phyloP scores from a whole-genome alignment of 306 rosid genomes.

The Trifolium repens region DNA sequence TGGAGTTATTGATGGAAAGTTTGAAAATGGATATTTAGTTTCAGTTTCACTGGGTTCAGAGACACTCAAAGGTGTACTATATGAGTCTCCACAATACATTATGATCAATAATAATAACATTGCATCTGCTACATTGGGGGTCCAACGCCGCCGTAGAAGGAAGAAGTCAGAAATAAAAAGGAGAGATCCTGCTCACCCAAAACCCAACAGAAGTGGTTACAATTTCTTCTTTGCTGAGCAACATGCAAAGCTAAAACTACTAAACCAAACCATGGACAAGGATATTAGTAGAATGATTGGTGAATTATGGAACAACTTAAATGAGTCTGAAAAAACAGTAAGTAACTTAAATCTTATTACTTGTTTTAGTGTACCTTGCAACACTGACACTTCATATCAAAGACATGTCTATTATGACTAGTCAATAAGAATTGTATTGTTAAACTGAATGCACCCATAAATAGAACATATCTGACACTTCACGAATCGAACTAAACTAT shows the following conservation, averaged over 20 bases:
- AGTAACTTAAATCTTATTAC: conserved; percentile 28
- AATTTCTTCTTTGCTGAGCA: conserved; percentile 92
- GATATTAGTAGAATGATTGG: conserved; percentile 87
- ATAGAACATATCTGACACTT: not conserved
- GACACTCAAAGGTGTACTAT: conserved; percentile 74
- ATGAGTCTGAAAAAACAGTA: conserved; percentile 67
- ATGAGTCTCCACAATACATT: conserved; percentile 51
- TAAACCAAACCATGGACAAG: conserved; percentile 78
- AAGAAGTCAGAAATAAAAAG: conserved; percentile 81
- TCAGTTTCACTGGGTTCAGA: conserved; percentile 67
- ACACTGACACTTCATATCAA: not conserved
- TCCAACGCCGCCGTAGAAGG: conserved; percentile 52
- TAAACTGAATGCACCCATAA: too few species aligned
- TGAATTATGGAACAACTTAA: conserved; percentile 82
- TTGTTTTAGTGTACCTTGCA: not conserved
- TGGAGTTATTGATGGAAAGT: conserved; percentile 83
- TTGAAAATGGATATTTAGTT: conserved; percentile 80
- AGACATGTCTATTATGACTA: not conserved
- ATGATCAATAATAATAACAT: not conserved
- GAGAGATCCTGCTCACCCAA: conserved; percentile 89
- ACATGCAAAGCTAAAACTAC: conserved; percentile 82
- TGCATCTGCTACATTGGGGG: not conserved
- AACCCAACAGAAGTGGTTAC: conserved; percentile 90
- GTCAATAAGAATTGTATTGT: not conserved
- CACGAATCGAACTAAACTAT: not conserved